Conservation (phyloP, 257 asterid genomes). For the Penstemon newberryi region DNA sequence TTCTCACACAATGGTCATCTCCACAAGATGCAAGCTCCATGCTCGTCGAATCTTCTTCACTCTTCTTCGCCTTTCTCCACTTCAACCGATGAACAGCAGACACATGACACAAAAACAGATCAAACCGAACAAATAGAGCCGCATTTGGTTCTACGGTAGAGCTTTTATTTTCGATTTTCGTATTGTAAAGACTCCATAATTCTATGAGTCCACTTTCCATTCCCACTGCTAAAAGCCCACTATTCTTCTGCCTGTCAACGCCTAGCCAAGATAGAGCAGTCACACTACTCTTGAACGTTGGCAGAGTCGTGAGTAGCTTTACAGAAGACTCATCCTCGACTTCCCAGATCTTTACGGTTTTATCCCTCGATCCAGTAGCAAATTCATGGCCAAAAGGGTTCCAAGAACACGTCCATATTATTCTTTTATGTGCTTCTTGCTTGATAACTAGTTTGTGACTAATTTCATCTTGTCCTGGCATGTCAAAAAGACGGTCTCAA, state of each 20-base stretch:
- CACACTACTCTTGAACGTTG: constrained; percentile 70
- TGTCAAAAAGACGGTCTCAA: constrained; percentile 7
- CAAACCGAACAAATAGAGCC: constrained; percentile 50
- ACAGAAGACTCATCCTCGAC: constrained; percentile 55
- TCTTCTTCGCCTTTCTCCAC: constrained; percentile 56
- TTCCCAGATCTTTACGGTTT: constrained; percentile 82
- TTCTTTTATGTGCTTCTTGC: constrained; percentile 92
- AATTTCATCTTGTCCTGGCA: constrained; percentile 58
- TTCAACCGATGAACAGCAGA: constrained; percentile 69
- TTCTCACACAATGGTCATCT: constrained; percentile 88
- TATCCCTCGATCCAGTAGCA: constrained; percentile 94
- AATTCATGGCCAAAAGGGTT: constrained; percentile 79
- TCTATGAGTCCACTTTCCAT: constrained; percentile 87
- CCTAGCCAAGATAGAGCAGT: constrained; percentile 88
- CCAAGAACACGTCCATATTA: constrained; percentile 97
- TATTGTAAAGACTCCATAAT: constrained; percentile 58
- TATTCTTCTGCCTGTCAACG: constrained; percentile 43
- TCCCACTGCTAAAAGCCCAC: constrained; percentile 80
- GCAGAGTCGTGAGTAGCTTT: constrained; percentile 59
- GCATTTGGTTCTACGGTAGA: constrained; percentile 32
- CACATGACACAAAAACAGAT: constrained; percentile 74
- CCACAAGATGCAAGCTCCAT: constrained; percentile 89
- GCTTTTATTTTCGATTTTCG: constrained; percentile 21
- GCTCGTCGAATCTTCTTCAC: constrained; percentile 33
- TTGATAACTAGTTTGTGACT: constrained; percentile 50